phyloP scores from a whole-genome alignment of 2,329 filamentous ascomycete species.

The Eutypa lata region DNA sequence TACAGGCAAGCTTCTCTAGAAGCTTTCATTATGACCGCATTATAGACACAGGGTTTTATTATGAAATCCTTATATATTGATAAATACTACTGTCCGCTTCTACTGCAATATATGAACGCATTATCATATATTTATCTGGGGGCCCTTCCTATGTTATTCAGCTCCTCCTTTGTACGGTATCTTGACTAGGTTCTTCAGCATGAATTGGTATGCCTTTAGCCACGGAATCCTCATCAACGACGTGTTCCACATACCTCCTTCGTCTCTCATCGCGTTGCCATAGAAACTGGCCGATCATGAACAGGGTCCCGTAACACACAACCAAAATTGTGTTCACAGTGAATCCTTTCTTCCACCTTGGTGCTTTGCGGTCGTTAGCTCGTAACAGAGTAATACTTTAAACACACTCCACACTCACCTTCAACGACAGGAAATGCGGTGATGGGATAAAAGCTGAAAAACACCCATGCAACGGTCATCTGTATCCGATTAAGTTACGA shows the following conservation, averaged over 20 bases:
- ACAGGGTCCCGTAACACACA: neutral
- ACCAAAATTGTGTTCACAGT: conserved; percentile 14
- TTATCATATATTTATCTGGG: too few species aligned
- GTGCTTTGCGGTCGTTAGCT: conserved; percentile 3
- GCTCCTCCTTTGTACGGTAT: neutral
- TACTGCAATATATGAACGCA: too few species aligned
- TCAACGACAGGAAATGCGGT: conserved; percentile 16
- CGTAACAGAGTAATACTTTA: too few species aligned
- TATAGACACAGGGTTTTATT: too few species aligned
- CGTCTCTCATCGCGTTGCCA: neutral
- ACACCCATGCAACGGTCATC: conserved; percentile 16
- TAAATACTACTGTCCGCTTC: too few species aligned
- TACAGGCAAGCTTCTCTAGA: too few species aligned
- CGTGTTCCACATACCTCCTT: neutral
- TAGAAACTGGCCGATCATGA: conserved; percentile 2
- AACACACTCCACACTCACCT: too few species aligned
- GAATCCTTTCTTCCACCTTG: conserved; percentile 18
- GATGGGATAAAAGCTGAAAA: conserved; percentile 16
- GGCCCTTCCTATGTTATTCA: too few species aligned
- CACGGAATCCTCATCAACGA: neutral
- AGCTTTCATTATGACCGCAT: too few species aligned
- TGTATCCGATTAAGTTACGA: neutral
- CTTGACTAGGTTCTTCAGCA: neutral
- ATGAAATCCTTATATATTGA: too few species aligned
- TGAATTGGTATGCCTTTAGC: neutral